A percentile compares a stretch with the other conserved stretches of the same genome.
These are phyloP conservation scores for Cryphonectria naterciae DNA, from an alignment of 2,329 filamentous ascomycete genomes.

Conservation along the genomic window DNA sequence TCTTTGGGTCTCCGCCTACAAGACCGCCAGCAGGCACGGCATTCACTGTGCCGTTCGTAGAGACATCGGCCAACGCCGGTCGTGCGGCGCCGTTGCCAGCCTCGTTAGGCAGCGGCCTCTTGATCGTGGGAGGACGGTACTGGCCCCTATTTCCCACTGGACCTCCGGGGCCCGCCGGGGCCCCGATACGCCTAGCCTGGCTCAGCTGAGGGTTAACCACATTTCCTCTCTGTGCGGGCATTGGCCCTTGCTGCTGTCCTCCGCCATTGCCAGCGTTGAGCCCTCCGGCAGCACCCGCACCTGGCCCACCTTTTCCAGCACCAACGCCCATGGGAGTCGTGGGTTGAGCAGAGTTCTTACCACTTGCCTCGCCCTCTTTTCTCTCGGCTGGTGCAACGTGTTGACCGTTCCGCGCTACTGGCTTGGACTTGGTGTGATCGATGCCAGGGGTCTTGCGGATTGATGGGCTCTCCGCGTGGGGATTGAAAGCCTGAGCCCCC, in stretches of 20 bases:
- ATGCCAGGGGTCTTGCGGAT: slow-evolving; percentile 88
- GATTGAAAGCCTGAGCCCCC: slow-evolving; percentile 67
- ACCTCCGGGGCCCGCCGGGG: slow-evolving; percentile 57
- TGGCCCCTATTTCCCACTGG: slow-evolving; percentile 61
- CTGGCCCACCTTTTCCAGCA: slow-evolving; percentile 26
- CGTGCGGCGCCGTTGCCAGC: slow-evolving; percentile 38
- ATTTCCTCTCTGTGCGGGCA: slow-evolving; percentile 40
- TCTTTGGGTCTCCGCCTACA: slow-evolving; percentile 51
- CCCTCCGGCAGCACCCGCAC: slow-evolving; percentile 8
- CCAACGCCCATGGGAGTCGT: slow-evolving; percentile 12
- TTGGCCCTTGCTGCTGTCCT: slow-evolving; percentile 16
- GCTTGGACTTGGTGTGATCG: slow-evolving; percentile 78
- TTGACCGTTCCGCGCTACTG: slow-evolving; percentile 63
- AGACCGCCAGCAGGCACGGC: slow-evolving; percentile 34
- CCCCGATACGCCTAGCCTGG: slow-evolving; percentile 61
- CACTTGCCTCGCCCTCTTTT: slow-evolving; percentile 27
- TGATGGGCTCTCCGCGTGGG: slow-evolving; percentile 77
- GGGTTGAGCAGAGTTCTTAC: slow-evolving; percentile 1
- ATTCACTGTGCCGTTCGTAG: slow-evolving; percentile 45
- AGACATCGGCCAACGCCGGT: slow-evolving; percentile 55
- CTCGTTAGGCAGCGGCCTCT: slow-evolving; percentile 49
- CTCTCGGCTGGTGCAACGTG: slow-evolving; percentile 51
- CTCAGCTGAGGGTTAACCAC: slow-evolving; percentile 59
- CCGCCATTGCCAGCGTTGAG: not conserved
- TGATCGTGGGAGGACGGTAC: slow-evolving; percentile 64